These are phyloP conservation scores for Sarocladiaceae sp. DNA, from an alignment of 2,329 filamentous ascomycete genomes.

Conservation along the genomic window DNA sequence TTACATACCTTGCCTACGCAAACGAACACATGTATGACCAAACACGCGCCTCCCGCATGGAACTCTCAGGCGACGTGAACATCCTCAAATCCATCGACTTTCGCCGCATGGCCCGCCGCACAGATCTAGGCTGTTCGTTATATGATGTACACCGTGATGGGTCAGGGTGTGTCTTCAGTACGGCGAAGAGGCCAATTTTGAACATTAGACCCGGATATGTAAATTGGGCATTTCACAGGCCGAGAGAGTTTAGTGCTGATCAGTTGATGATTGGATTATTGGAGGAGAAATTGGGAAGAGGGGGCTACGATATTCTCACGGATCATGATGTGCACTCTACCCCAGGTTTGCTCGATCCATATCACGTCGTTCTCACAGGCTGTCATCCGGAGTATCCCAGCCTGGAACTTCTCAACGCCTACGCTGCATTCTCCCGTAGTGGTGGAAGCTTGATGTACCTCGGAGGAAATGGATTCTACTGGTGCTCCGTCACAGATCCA, in stretches of 20 bases:
- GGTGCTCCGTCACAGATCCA: constrained; percentile 19
- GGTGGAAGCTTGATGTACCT: constrained; percentile 32
- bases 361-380: constrained; percentile 23
- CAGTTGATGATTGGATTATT: constrained; percentile 29
- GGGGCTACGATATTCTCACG: constrained; percentile 28
- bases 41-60: constrained; percentile 19
- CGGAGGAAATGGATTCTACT: constrained; percentile 34
- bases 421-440: constrained; percentile 20
- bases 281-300: constrained; percentile 19
- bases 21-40: constrained; percentile 32
- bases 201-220: constrained; percentile 31
- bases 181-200: constrained; percentile 28
- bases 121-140: constrained; percentile 30
- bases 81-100: constrained; percentile 14
- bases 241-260: constrained; percentile 31
- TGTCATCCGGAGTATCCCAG: constrained; percentile 31
- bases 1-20: constrained; percentile 33
- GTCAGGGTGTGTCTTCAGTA: constrained; percentile 27
- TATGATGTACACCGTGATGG: constrained; percentile 34
- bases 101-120: constrained; percentile 22
- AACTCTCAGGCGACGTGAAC: constrained; percentile 18
- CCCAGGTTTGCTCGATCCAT: constrained; percentile 14
- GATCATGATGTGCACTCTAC: constrained; percentile 30
- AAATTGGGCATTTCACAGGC: constrained; percentile 29
- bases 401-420: constrained; percentile 21